Conservation (phyloP, 495 filamentous ascomycete species). For the Annulohypoxylon nitens region DNA sequence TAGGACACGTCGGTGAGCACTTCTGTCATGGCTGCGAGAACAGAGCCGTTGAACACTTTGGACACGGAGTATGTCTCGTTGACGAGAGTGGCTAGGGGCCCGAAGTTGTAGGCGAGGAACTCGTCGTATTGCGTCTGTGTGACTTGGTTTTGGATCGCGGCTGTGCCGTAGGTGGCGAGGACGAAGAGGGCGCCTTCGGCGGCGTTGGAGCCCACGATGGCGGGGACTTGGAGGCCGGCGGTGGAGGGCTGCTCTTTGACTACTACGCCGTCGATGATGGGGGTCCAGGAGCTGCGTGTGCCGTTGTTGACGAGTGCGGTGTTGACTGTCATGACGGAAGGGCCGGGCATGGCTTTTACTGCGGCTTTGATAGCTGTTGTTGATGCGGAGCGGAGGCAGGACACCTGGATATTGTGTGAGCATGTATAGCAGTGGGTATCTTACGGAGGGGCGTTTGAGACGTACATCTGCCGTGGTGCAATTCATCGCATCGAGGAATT, state of each 20-base stretch:
- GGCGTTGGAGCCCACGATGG: conserved; percentile 53
- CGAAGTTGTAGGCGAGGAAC: conserved; percentile 53
- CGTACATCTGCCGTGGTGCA: conserved; percentile 48
- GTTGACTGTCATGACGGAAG: conserved; percentile 20
- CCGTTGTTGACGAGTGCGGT: conserved; percentile 31
- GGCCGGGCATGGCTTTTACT: conserved; percentile 19
- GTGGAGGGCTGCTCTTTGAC: conserved; percentile 53
- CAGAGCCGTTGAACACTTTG: conserved; percentile 41
- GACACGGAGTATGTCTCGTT: conserved; percentile 53
- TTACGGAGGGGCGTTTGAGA: no score
- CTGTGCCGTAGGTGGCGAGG: conserved; percentile 30
- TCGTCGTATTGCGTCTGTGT: conserved; percentile 35
- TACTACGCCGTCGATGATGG: conserved; percentile 53
- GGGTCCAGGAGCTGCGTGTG: conserved; percentile 42
- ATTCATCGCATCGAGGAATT: conserved; percentile 48
- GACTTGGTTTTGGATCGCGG: background rate
- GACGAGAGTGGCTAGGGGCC: conserved; percentile 48
- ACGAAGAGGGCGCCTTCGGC: conserved; percentile 49
- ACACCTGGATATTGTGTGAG: no score
- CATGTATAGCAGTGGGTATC: no score
- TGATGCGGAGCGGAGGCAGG: conserved; percentile 33
- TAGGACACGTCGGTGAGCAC: conserved; percentile 52
- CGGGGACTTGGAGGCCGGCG: conserved; percentile 53
- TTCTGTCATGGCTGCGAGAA: conserved; percentile 19
- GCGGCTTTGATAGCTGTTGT: conserved; percentile 14